Evolutionary conservation across 2,329 filamentous ascomycete genomes (phyloP), one percentile per base, ranked within the genome.

Genomic region (Xylogone sp.): DNA sequence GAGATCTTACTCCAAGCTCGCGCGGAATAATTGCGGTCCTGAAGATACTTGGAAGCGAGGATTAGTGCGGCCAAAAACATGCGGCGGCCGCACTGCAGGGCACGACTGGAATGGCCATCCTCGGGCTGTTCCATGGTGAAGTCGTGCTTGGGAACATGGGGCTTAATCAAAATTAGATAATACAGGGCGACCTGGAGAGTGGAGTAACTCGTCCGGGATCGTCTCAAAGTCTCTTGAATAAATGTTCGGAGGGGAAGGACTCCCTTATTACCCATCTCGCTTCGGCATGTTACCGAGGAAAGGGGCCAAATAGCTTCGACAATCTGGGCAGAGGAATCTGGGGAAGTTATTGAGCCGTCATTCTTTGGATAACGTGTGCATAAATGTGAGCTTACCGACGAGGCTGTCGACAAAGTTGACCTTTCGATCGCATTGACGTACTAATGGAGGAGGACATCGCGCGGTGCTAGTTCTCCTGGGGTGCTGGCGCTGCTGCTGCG

Each of bases 1-100:
- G 94, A 97, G 62, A 99, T 99, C 77, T 96, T 97, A 71, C 93
- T 97, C 94, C 94, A 99, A 42, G 94, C 94, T 51, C 93, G 86
- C 46, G 94, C 91, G 13, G 94, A 97, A 72, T 96, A 99, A 73
- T 97, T 99, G 61, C 93, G 87, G 68, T 99, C 94, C 71, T 99
- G 94, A 45, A 99, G 77, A 68, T 97, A 99, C 75, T 99, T 99
- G 31, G 94, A 97, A 2, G 94, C 94, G 51, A 99, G 78, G 59
- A 99, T 97, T 55, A 99, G 78, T 45, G 93, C 92, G 10, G 94
- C 86, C 49, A 99, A 80, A 68, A 99, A 97, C 93, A 97, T 97
- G 64, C 94, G 90, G 56, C 94, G 88, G 50, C 94, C 94, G 70
- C 94, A 97, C 71, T 96, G 92, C 65, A 99, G 82, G 42, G 91